These are phyloP conservation scores for Prunus yedoensis DNA, from an alignment of 331 rosid species.

Conservation along the genomic window DNA sequence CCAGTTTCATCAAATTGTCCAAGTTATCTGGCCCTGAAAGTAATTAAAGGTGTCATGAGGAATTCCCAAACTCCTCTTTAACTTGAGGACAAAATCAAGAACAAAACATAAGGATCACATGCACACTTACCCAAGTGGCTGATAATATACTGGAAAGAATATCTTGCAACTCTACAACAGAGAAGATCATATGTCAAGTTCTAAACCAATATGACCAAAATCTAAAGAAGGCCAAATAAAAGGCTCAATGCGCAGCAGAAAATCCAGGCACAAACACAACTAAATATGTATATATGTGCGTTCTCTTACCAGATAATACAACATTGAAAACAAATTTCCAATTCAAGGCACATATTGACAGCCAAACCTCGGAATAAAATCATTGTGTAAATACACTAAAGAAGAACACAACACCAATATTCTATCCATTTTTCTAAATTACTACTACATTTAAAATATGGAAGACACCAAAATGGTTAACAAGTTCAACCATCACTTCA, in stretches of 20 bases:
- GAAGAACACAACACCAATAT: no score
- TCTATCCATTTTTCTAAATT: no score
- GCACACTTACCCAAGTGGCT: conserved; percentile 29
- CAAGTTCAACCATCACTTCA: neutral
- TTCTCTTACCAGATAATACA: neutral
- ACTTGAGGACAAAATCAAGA: neutral
- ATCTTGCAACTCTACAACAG: conserved; percentile 78
- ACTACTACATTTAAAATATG: no score
- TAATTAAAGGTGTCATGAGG: neutral
- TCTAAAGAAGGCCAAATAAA: neutral
- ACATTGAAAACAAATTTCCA: neutral
- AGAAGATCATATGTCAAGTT: neutral
- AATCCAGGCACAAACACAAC: neutral
- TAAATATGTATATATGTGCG: neutral
- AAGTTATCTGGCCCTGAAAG: conserved; percentile 81
- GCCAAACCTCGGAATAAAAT: no score
- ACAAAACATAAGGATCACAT: neutral
- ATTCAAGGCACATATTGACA: neutral
- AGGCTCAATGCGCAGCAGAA: neutral
- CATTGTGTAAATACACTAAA: no score
- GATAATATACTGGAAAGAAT: conserved; percentile 78
- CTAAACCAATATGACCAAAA: neutral
- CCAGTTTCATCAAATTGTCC: conserved; percentile 76
- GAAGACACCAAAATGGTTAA: neutral
- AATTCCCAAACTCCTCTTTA: no score